Conservation (phyloP, 208 protist genomes). For the Crithidia thermophila region DNA sequence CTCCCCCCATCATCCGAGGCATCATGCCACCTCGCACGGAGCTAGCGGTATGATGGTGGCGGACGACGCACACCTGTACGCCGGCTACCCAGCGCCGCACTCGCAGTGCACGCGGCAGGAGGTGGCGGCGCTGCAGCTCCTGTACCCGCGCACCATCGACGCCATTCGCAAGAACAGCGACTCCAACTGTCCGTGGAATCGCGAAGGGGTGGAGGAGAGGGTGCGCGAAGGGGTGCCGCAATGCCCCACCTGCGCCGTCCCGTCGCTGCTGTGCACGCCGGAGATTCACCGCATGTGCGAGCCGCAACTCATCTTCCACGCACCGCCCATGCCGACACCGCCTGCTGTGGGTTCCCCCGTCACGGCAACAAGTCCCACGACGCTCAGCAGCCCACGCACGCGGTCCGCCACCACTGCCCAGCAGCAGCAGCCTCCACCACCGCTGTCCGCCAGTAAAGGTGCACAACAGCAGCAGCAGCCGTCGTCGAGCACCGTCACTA, state of each 20-base stretch:
- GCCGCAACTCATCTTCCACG: constrained; percentile 61
- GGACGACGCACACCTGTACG: constrained; percentile 4
- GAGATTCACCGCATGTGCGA: constrained; percentile 62
- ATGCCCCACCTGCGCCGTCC: constrained; percentile 47
- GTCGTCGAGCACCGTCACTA: no score
- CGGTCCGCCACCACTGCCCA: neutral
- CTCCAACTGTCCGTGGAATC: constrained; percentile 46
- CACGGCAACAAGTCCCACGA: neutral
- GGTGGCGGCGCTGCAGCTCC: constrained; percentile 44
- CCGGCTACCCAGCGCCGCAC: constrained; percentile 52
- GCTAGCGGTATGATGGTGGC: no score
- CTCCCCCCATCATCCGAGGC: no score
- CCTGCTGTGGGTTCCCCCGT: neutral
- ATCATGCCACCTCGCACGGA: no score
- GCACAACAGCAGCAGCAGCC: constrained; percentile 7
- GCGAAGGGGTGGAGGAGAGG: constrained; percentile 15
- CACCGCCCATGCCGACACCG: neutral
- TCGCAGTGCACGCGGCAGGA: constrained; percentile 50
- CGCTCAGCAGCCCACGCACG: neutral
- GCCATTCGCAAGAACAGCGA: constrained; percentile 41
- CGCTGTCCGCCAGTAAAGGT: neutral
- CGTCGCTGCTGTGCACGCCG: constrained; percentile 70
- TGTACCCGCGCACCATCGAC: constrained; percentile 70
- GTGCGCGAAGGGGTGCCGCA: constrained; percentile 27
- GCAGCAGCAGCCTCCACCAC: neutral